phyloP scores from a whole-genome alignment of 73 alveolate genomes.

The Paramecium sonneborni region DNA sequence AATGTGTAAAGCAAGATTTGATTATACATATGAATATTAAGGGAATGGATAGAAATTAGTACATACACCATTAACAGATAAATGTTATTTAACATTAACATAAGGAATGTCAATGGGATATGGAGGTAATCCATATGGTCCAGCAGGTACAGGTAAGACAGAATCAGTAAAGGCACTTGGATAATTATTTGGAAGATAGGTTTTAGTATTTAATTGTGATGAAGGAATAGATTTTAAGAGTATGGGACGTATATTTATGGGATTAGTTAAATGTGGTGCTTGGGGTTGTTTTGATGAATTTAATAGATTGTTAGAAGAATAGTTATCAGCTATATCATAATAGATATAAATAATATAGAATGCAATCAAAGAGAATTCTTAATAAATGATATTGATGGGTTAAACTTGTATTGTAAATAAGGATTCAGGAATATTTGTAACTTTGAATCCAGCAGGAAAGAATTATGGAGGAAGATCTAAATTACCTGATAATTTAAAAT shows the following conservation, averaged over 20 bases:
- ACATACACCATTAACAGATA: conserved; percentile 99
- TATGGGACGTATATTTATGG: conserved; percentile 99
- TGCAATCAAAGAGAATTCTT: conserved; percentile 74
- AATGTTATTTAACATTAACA: conserved; percentile 99
- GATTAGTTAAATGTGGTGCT: conserved; percentile 99
- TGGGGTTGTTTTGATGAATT: conserved; percentile 99
- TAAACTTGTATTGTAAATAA: conserved; percentile 88
- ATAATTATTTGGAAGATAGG: conserved; percentile 99
- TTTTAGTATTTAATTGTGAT: conserved; percentile 99
- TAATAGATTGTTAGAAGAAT: conserved; percentile 99
- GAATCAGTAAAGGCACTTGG: conserved; percentile 99
- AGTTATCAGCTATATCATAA: conserved; percentile 98
- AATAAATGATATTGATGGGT: conserved; percentile 61
- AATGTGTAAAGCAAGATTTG: conserved; percentile 97
- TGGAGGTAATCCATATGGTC: conserved; percentile 99
- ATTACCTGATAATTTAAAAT: conserved; percentile 99
- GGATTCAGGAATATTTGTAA: conserved; percentile 98
- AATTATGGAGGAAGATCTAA: conserved; percentile 99
- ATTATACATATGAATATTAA: conserved; percentile 99
- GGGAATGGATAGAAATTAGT: conserved; percentile 99
- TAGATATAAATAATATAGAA: conserved; percentile 96
- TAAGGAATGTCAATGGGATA: conserved; percentile 99
- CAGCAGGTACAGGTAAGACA: conserved; percentile 99
- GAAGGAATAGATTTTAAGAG: conserved; percentile 99
- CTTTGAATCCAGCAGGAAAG: conserved; percentile 99